Evolutionary conservation across 1,284 basidiomycete genomes (phyloP), one percentile per base, ranked within the genome.

Genomic region (Singerocomus rubriflavus): DNA sequence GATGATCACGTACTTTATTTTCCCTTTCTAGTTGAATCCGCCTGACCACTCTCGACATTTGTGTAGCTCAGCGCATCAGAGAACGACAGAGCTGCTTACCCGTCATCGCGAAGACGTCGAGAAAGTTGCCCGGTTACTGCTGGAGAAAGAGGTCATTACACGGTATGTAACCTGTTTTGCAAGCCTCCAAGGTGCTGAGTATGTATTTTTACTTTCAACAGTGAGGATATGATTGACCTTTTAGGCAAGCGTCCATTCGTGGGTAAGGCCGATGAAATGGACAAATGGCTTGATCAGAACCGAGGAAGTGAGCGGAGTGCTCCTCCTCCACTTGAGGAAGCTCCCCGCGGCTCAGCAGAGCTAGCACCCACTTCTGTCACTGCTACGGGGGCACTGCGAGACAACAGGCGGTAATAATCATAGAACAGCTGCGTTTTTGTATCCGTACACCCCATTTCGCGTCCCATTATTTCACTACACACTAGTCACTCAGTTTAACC

Each of bases 111-210:
- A 80, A 21, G 89, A 95, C 56, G 94, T 99, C 1, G 93, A 98
- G 72, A 96, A 95, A 74, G 92, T 99, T 12, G 96, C 96, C 0
- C 77, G 91, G 70, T 72, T 93, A 34, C 75, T 99, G 39, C 75
- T 99, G 16, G 84, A 93, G 70, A 96, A 94, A 74, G 96, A 99
- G 71, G 91, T 98, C 25, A 88, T 99, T 54, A 96, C 91, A 42
- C 83, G 94, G 88, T 91, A 64, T 43, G 61, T 17, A 6, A 34
- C 13, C 14, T 17, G 13, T 75, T 32, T 37, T 32, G 36, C 34
- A 17, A 53, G 26, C 26, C 31, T 21, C 32, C 44, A 25, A 27
- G 5, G 12, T 2, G 14, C 12, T 40, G 41, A 46, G 31, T 5
- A 3, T 38, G 32, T 34, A 21, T 17, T 29, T 45, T 30, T 34